These are phyloP conservation scores for Lipomyces mesembrius DNA, from an alignment of 805 yeast species.

Conservation along the genomic window DNA sequence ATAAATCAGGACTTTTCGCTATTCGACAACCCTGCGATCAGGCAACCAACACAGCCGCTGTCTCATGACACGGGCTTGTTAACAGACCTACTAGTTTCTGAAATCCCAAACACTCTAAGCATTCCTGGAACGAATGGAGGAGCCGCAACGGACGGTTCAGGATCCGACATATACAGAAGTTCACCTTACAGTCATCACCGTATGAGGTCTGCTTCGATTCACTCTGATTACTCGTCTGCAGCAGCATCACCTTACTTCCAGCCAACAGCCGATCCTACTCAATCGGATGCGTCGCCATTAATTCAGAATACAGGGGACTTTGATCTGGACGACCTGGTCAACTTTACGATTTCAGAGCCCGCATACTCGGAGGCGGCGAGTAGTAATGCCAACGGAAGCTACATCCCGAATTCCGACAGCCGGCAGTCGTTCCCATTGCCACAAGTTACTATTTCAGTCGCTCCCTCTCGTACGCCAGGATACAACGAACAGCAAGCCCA, in stretches of 20 bases:
- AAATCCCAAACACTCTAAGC: neutral
- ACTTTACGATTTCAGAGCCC: slow-evolving; percentile 23
- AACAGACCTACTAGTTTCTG: neutral
- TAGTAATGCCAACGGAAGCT: neutral
- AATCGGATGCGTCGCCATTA: slow-evolving; percentile 22
- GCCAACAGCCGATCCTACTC: slow-evolving; percentile 1
- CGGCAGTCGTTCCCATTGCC: slow-evolving; percentile 15
- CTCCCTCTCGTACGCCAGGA: slow-evolving; percentile 8
- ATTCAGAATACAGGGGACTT: slow-evolving; percentile 15
- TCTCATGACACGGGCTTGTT: neutral
- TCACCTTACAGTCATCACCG: slow-evolving; percentile 9
- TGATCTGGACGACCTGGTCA: slow-evolving; percentile 23
- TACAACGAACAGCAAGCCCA: neutral
- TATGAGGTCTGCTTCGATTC: slow-evolving; percentile 26
- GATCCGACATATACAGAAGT: too few species aligned
- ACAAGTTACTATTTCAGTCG: slow-evolving; percentile 13
- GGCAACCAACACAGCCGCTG: neutral
- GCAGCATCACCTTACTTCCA: slow-evolving; percentile 19
- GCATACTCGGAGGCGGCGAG: neutral
- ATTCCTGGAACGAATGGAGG: neutral
- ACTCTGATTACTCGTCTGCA: slow-evolving; percentile 30
- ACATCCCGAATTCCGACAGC: slow-evolving; percentile 1
- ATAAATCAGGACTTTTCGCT: neutral
- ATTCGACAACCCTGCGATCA: neutral
- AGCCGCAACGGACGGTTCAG: neutral